phyloP scores from a whole-genome alignment of 306 rosid genomes.

The Corylus avellana region DNA sequence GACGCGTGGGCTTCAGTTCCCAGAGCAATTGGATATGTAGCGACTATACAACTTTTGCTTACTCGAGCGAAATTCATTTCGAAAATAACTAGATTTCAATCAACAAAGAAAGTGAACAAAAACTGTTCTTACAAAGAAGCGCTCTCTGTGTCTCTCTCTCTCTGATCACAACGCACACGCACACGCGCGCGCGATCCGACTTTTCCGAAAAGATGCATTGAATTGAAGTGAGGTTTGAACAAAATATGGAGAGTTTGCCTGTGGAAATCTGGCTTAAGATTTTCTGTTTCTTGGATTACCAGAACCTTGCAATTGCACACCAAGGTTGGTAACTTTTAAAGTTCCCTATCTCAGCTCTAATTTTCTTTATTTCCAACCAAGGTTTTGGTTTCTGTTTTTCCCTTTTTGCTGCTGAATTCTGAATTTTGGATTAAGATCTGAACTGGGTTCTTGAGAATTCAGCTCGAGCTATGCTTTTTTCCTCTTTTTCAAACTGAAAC shows the following conservation, averaged over 20 bases:
- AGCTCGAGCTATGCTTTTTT: too few species aligned
- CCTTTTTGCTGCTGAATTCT: neutral
- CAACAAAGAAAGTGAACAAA: neutral
- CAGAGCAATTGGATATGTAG: too few species aligned
- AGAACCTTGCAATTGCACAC: conserved; percentile 52
- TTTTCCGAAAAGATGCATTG: neutral
- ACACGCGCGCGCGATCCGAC: neutral
- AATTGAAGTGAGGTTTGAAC: neutral
- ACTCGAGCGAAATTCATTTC: too few species aligned
- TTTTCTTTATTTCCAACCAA: neutral
- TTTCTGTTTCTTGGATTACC: conserved; percentile 58
- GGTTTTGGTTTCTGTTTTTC: neutral
- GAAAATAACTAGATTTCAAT: neutral
- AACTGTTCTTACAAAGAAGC: neutral
- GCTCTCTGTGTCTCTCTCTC: too few species aligned
- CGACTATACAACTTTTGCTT: too few species aligned
- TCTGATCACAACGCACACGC: too few species aligned
- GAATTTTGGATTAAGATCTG: neutral
- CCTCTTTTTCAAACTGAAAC: neutral
- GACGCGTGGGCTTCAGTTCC: neutral
- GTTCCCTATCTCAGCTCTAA: neutral
- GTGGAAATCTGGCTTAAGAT: conserved; percentile 55
- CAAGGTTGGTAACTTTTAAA: conserved; percentile 46
- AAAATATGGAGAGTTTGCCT: conserved; percentile 63
- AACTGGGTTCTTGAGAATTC: neutral